Evolutionary conservation across 202 grass and related monocot species (phyloP).

Genomic region (Bolboschoenoplectus hybrid): DNA sequence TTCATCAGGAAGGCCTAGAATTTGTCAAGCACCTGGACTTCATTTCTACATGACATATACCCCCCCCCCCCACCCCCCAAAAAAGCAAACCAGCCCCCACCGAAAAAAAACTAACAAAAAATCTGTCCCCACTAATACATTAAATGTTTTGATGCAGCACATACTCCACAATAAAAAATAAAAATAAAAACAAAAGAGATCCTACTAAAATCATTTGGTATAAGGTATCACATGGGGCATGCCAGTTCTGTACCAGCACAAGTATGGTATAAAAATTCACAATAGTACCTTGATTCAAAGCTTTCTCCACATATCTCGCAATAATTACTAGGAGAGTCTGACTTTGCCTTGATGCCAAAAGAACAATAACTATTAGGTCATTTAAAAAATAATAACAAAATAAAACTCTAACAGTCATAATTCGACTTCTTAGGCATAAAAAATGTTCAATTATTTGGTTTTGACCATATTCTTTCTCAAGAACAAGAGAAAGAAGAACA

Average conservation of each 20-base stretch:
- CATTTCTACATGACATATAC: background rate
- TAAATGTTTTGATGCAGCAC: background rate
- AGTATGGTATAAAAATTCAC: background rate
- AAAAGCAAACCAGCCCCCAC: background rate
- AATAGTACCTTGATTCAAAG: conserved; percentile 83
- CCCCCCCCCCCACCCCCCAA: background rate
- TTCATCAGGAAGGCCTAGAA: background rate
- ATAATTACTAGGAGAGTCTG: conserved; percentile 57
- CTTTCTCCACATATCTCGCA: conserved; percentile 76
- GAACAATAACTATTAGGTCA: conserved; percentile 16
- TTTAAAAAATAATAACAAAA: background rate
- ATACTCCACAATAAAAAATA: background rate
- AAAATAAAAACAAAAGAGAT: background rate
- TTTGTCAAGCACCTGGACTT: background rate
- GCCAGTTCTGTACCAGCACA: background rate
- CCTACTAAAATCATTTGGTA: background rate
- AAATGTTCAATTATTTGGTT: background rate
- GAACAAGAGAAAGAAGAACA: background rate
- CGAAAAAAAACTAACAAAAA: background rate
- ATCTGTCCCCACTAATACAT: background rate
- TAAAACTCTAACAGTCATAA: background rate
- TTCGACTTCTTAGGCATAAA: background rate
- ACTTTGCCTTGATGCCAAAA: conserved; percentile 52
- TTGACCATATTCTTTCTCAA: background rate
- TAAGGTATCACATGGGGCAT: background rate